phyloP scores from a whole-genome alignment of 2,329 filamentous ascomycete genomes.

The Hymenoscyphus occultus region DNA sequence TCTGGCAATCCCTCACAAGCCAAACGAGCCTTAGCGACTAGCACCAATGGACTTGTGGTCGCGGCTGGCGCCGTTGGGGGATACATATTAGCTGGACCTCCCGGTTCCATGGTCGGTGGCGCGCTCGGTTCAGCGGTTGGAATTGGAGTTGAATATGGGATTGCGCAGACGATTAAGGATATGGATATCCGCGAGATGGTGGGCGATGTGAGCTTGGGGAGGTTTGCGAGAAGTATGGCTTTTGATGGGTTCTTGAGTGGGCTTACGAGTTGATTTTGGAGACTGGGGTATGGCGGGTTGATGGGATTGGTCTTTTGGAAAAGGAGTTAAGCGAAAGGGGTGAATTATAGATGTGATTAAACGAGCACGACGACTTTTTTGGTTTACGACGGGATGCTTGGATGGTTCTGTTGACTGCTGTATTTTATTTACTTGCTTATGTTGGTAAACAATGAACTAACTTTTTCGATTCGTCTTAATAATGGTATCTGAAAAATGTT shows the following conservation, averaged over 20 bases:
- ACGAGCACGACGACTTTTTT: neutral
- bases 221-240: neutral
- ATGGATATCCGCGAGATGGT: neutral
- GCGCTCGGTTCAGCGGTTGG: neutral
- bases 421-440: neutral
- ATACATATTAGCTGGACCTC: neutral
- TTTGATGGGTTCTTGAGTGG: neutral
- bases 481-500: too few relatives aligned
- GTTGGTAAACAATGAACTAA: neutral
- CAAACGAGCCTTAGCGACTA: neutral
- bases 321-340: conserved; percentile 1
- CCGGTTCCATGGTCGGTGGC: neutral
- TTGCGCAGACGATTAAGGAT: neutral
- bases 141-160: neutral
- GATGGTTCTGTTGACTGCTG: neutral
- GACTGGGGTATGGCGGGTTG: neutral
- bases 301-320: neutral
- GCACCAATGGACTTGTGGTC: neutral
- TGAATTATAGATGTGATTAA: neutral
- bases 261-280: neutral
- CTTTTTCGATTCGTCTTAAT: too few relatives aligned
- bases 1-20: neutral
- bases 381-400: neutral
- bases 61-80: neutral
- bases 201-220: neutral